These are phyloP conservation scores for Pichia norvegensis DNA, from an alignment of 1,139 yeast species.

Conservation along the genomic window DNA sequence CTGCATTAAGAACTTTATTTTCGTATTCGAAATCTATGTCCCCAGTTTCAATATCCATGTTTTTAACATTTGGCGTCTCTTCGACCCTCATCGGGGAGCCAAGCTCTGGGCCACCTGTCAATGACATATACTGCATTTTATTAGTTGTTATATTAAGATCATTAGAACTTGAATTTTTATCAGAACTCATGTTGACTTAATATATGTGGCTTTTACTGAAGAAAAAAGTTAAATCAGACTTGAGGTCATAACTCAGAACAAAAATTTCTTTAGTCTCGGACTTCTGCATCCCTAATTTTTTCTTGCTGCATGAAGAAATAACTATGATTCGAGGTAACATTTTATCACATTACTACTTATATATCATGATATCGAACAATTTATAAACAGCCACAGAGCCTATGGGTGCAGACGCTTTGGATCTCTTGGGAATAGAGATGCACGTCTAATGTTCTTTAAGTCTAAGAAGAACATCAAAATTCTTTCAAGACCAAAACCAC, in stretches of 20 bases:
- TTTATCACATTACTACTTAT: too few species aligned
- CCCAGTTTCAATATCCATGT: not conserved
- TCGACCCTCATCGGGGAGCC: conserved; percentile 1
- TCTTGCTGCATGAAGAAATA: not conserved
- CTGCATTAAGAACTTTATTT: not conserved
- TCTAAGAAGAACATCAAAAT: conserved; percentile 97
- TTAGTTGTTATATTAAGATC: not conserved
- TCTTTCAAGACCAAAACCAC: conserved; percentile 98
- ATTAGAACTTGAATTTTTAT: not conserved
- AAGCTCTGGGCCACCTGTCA: not conserved
- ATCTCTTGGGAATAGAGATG: conserved; percentile 97
- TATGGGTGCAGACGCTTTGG: conserved; percentile 89
- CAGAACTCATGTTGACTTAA: not conserved
- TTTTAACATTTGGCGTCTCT: not conserved
- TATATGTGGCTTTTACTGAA: not conserved
- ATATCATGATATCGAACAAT: too few species aligned
- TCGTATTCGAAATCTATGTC: conserved; percentile 3
- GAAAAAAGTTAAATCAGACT: too few species aligned
- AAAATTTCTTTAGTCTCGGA: not conserved
- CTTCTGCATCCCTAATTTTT: not conserved
- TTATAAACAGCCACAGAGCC: not conserved
- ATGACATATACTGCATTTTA: not conserved
- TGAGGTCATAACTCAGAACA: not conserved
- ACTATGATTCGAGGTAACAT: too few species aligned
- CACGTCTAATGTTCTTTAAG: conserved; percentile 93